These are phyloP conservation scores for Hordeum pubiflorum DNA, from an alignment of 202 grass and related monocot species.

Conservation along the genomic window DNA sequence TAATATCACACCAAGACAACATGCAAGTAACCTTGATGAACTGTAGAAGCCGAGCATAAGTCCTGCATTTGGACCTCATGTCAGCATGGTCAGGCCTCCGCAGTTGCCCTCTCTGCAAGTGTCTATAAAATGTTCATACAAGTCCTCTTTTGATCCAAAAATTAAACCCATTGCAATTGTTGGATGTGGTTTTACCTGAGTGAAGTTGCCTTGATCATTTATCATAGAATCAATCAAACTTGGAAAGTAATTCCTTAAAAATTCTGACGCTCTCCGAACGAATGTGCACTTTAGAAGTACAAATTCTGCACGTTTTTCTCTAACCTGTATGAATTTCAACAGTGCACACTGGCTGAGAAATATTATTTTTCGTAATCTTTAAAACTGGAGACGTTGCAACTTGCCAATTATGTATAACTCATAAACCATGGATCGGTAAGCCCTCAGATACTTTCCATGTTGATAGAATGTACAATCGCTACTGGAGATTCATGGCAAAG, in stretches of 20 bases:
- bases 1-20: conserved; percentile 19
- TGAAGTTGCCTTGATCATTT: conserved; percentile 79
- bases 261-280: conserved; percentile 86
- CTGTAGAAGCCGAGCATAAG: conserved; percentile 81
- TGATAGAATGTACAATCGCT: background rate
- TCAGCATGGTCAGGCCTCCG: conserved; percentile 89
- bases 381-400: background rate
- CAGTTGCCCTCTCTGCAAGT: conserved; percentile 65
- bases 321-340: conserved; percentile 53
- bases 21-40: conserved; percentile 70
- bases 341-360: conserved; percentile 8
- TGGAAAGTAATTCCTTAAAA: conserved; percentile 93
- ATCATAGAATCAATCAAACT: conserved; percentile 82
- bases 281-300: conserved; percentile 92
- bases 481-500: background rate
- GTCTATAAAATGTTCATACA: conserved; percentile 12
- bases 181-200: conserved; percentile 55
- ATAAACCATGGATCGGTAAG: background rate
- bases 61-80: conserved; percentile 87
- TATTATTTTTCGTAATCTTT: background rate
- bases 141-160: background rate
- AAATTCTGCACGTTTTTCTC: conserved; percentile 98
- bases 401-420: background rate
- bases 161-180: background rate
- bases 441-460: background rate